Conservation (phyloP, 257 asterid species). For the Solanum sparsipilum region DNA sequence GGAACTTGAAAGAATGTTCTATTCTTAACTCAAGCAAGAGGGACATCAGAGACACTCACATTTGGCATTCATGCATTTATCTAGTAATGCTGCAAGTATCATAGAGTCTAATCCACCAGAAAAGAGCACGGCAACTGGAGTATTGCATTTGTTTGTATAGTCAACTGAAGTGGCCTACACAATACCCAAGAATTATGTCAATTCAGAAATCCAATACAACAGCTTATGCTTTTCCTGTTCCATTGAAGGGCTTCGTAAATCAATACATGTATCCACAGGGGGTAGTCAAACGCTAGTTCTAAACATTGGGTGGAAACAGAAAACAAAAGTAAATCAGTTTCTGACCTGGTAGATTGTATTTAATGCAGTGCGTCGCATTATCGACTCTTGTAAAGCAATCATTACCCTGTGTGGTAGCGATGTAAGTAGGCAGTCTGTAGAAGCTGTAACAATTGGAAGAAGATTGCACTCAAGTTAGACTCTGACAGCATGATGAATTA, state of each 20-base stretch:
- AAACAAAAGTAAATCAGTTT: background rate
- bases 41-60: constrained; percentile 34
- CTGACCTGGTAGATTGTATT: constrained; percentile 50
- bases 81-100: constrained; percentile 81
- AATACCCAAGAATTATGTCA: background rate
- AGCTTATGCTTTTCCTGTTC: background rate
- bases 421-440: constrained; percentile 10
- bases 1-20: background rate
- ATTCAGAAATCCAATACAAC: background rate
- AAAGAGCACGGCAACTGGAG: constrained; percentile 89
- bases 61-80: constrained; percentile 67
- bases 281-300: background rate
- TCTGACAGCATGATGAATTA: background rate
- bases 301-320: background rate
- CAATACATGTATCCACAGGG: background rate
- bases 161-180: constrained; percentile 29
- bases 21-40: background rate
- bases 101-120: constrained; percentile 97
- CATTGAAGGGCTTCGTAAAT: background rate
- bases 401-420: constrained; percentile 47
- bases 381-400: constrained; percentile 65
- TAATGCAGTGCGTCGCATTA: constrained; percentile 50
- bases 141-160: constrained; percentile 23
- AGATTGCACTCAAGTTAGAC: background rate
- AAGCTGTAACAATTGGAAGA: constrained; percentile 18